Evolutionary conservation across 2,329 filamentous ascomycete genomes (phyloP), one percentile per base, ranked within the genome.

Genomic region (Trichoderma afroharzianum): DNA sequence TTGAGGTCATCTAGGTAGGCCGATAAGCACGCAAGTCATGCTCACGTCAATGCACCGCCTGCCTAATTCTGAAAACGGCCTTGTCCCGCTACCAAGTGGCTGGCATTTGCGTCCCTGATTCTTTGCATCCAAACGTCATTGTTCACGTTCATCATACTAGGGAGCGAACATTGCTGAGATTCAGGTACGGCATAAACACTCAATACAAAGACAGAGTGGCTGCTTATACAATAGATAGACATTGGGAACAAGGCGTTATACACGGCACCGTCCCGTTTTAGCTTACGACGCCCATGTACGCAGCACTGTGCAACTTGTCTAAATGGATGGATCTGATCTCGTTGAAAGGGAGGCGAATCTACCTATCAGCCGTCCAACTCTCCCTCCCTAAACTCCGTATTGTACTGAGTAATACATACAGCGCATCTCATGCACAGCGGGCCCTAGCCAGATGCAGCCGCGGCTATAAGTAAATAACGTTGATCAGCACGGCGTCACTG

Each of bases 1-100:
- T 33, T 71, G 70, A 68, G 70, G 57, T 71, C 63, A 71, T 71
- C 63, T 68, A 47, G 47, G 55, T 68, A 47, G 47, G 55, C 39
- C 32, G 43, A 68, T 58, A 58, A 68, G 63, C 70, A 71, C 70
- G 70, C 53, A 71, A 71, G 63, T 32, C 26, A 64, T 32, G 55
- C 30, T 68, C 63, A 28, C 63, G 36, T 68, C 55, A 33, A 50
- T 39, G 68, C 68, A 63, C 33, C 32, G 59, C 39, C 43, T 21
- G 39, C 28, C 30, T 53, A 33, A 50, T 33, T 36, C 63, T 36
- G 43, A 53, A 36, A 26, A 36, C 21, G 43, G 47, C 63, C n/a
- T 30, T 58, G 63, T 30, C 58, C 11, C 30, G 32, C 36, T 66
- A 6, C 47, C 47, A 11, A 50, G 43, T 21, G 30, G 28, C 39